Evolutionary conservation across 371 early-diverging fungal species (phyloP).

Genomic region (Rhizopus sp.): DNA sequence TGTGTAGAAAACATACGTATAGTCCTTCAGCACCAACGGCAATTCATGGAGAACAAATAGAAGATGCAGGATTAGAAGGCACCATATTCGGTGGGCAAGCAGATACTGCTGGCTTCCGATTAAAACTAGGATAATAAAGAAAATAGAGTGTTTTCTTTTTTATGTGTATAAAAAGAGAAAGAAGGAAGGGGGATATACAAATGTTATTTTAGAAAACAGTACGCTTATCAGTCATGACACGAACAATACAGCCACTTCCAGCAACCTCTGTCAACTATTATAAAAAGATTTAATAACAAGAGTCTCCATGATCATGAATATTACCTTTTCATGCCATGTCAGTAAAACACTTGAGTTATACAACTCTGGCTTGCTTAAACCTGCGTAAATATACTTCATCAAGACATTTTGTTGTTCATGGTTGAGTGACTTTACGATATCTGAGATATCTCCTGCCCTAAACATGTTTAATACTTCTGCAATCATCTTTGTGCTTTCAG

Average conservation of each 20-base stretch:
- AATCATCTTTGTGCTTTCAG: constrained; percentile 72
- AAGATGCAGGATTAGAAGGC: constrained; percentile 49
- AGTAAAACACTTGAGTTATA: constrained; percentile 84
- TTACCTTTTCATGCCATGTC: constrained; percentile 93
- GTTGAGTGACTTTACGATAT: constrained; percentile 60
- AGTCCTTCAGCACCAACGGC: constrained; percentile 72
- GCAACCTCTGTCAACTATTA: constrained; percentile 79
- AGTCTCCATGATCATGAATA: too few relatives aligned
- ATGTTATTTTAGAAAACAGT: constrained; percentile 56
- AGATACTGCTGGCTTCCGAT: constrained; percentile 61
- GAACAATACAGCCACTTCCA: constrained; percentile 85
- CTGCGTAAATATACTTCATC: constrained; percentile 92
- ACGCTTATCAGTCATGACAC: constrained; percentile 86
- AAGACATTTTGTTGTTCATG: constrained; percentile 73
- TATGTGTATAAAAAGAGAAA: constrained; percentile 4
- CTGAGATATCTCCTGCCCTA: constrained; percentile 68
- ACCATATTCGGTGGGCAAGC: constrained; percentile 56
- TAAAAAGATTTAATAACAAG: too few relatives aligned
- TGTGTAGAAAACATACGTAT: constrained; percentile 38
- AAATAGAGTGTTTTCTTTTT: constrained; percentile 3
- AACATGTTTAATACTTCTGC: constrained; percentile 78
- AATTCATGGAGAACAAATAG: constrained; percentile 54
- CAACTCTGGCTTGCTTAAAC: constrained; percentile 83
- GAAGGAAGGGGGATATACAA: neutral
- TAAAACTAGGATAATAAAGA: constrained; percentile 41